These are phyloP conservation scores for Nemania abortiva DNA, from an alignment of 2,329 filamentous ascomycete species.

Conservation along the genomic window DNA sequence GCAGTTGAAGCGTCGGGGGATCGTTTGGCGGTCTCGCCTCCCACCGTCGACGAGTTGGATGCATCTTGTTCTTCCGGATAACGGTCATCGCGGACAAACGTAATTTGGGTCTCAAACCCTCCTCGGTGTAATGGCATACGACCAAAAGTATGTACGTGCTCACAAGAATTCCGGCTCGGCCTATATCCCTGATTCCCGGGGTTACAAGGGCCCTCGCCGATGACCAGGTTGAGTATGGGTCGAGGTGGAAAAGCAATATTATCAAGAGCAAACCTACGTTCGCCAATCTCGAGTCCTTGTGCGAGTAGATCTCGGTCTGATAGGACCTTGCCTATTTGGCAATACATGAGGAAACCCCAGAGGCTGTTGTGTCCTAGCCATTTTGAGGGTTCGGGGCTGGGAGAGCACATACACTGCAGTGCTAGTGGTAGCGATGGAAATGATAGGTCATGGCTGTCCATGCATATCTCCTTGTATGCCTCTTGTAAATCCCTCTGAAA, in stretches of 20 bases:
- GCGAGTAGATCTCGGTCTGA: slow-evolving; percentile 37
- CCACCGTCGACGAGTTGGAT: background rate
- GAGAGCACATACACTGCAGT: background rate
- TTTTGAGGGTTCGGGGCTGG: background rate
- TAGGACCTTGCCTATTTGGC: slow-evolving; percentile 37
- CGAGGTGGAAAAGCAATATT: slow-evolving; percentile 31
- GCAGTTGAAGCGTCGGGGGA: background rate
- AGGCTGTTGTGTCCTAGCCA: background rate
- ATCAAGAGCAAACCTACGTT: background rate
- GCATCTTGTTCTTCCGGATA: background rate
- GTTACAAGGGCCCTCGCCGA: slow-evolving; percentile 22
- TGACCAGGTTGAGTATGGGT: slow-evolving; percentile 37
- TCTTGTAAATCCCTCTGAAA: background rate
- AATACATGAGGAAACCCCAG: slow-evolving; percentile 43
- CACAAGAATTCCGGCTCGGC: background rate
- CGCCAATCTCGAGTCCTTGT: slow-evolving; percentile 32
- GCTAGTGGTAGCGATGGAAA: background rate
- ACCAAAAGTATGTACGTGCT: background rate
- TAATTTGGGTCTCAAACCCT: slow-evolving; percentile 11
- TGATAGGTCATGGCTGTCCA: background rate
- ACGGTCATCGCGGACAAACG: slow-evolving; percentile 15
- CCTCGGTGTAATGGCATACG: too few species aligned
- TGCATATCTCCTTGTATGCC: background rate
- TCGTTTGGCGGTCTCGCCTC: background rate
- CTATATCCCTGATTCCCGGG: background rate